Evolutionary conservation across 192 early-diverging fungal genomes (phyloP), one percentile per base, ranked within the genome.

Genomic region (Glomus cerebriforme): DNA sequence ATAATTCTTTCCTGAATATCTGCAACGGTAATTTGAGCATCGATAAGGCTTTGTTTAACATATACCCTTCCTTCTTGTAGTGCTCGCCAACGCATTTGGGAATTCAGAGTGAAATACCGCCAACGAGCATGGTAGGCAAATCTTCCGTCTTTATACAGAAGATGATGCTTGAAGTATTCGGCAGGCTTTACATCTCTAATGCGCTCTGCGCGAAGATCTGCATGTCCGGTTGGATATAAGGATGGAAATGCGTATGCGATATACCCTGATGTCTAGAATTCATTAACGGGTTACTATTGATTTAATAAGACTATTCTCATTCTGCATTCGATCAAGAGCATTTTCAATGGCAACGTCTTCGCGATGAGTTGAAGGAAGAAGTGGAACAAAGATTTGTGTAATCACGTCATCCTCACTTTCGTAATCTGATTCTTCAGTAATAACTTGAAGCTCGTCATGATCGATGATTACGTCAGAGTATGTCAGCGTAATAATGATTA

Each of bases 101-200:
- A 66, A 66, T 66, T 66, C 24, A 66, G 1, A 24, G 64, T 22
- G 24, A 66, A 66, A 26, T 66, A 66, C 15, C 64, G 4, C 64
- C 26, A 66, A 29, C 26, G 15, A 35, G 64, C 24, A 17, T 66
- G 64, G 8, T 29, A 22, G 0, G 8, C 64, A 29, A 66, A 66
- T 66, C 64, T 66, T 35, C 64, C 64, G 24, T 66, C 64, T 15
- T 66, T 66, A 66, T 66, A 66, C 24, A 9, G 26, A 29, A 66
- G 64, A 3, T 0, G 64, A 17, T 66, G 64, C 27, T 17, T 59
- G 58, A 59, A 59, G 15, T 59, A 59, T 17, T 59, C 58, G 12
- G 58, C 58, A 22, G 15, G 26, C 15, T 66, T 66, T 66, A 66
- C 1, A 26, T 66, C 64, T 66, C 1, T 66, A 27, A 66, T 66